Evolutionary conservation across 2,329 filamentous ascomycete species (phyloP), one percentile per base, ranked within the genome.

Genomic region (Exutisphaerella laricina): DNA sequence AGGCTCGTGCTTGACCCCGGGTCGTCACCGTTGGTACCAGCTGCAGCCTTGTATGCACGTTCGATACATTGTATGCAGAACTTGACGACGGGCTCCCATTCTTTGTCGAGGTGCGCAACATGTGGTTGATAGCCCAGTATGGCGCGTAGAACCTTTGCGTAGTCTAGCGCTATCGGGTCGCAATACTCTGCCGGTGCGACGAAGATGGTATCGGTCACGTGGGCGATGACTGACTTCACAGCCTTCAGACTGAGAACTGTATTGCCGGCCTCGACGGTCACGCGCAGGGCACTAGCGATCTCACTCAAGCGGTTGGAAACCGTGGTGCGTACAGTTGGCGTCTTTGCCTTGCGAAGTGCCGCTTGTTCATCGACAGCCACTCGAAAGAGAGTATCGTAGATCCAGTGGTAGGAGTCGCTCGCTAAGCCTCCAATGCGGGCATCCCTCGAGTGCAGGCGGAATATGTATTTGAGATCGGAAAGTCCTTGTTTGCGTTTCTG

Each of bases 331-430:
- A 51, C 49, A 14, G 67, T 39, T 67, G 66, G 43, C 69, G 74
- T 48, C 70, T 73, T 18, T 9, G 72, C 72, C 42, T 75, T 75
- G 43, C 77, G 73, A 51, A 78, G 84, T 13, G 66, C 61, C 7
- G 79, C 71, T 59, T 86, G 88, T 54, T 95, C 88, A 10, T 73
- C 65, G 13, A 82, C 63, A 1, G 76, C 76, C 58, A 75, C 82
- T 41, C 77, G 74, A 59, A 96, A 95, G 2, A 97, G 69, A 1
- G 79, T 77, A 58, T 96, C 88, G 55, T 87, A 86, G 31, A 96
- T 80, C 46, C 78, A 77, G 58, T 92, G 84, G 54, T 85, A 94
- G n/a, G 77, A 77, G 60, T 84, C 85, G 60, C 94, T 87, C 33
- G 75, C 77, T 23, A 95, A 70, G 8, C 23, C 31, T 23, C 69